Conservation (phyloP, 139 green algal genomes). For the Medakamo hakoo region DNA sequence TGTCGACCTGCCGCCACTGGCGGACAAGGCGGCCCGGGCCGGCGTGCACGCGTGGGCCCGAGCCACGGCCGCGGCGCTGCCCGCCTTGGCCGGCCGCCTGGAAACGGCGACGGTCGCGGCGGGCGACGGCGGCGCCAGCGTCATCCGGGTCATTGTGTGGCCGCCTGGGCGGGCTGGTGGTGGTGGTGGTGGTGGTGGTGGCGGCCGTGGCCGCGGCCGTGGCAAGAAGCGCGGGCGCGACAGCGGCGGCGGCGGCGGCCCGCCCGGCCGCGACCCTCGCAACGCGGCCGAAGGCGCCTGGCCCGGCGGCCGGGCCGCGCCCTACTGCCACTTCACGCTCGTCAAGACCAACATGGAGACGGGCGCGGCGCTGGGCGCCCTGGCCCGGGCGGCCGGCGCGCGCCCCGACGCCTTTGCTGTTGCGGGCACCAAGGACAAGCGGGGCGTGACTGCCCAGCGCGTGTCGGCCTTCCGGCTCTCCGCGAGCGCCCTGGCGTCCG, state of each 20-base stretch:
- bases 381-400: conserved; percentile 20
- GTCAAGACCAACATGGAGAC: conserved; percentile 87
- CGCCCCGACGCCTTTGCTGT: conserved; percentile 23
- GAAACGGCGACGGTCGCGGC: background rate
- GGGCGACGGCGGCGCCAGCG: background rate
- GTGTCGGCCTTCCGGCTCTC: conserved; percentile 58
- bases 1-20: background rate
- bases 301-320: conserved; percentile 20
- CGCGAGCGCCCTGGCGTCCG: too few relatives aligned
- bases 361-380: conserved; percentile 15
- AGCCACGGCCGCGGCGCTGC: background rate
- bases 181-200: background rate
- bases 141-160: too few relatives aligned
- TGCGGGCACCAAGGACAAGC: conserved; percentile 91
- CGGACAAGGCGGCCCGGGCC: background rate
- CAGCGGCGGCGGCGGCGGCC: background rate
- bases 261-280: too few relatives aligned
- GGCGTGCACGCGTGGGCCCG: background rate
- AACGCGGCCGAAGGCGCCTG: conserved; percentile 7
- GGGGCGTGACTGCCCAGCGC: conserved; percentile 64
- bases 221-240: background rate
- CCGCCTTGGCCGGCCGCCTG: background rate
- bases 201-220: too few relatives aligned
- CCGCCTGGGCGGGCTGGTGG: background rate
- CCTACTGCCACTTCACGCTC: conserved; percentile 54